Evolutionary conservation across 2,329 filamentous ascomycete genomes (phyloP).

Genomic region (Sordariomycetes sp.): DNA sequence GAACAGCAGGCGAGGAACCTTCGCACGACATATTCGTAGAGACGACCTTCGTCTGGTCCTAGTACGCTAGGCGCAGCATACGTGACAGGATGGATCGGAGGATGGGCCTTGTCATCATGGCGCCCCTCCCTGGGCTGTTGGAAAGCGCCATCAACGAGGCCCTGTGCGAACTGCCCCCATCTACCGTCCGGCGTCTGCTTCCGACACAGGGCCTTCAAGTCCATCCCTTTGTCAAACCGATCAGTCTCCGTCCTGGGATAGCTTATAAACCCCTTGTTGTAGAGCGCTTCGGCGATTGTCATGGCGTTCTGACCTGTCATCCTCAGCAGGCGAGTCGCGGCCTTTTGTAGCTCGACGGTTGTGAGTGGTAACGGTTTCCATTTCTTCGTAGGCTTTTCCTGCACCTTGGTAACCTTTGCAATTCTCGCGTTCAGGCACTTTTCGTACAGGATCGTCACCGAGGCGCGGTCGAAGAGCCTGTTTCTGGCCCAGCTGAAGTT

Average conservation of each 20-base stretch:
- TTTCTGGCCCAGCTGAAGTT: constrained; percentile 73
- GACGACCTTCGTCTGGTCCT: constrained; percentile 53
- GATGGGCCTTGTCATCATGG: constrained; percentile 93
- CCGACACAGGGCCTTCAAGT: constrained; percentile 64
- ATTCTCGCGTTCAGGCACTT: constrained; percentile 63
- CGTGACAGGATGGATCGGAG: constrained; percentile 91
- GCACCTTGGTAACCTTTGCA: constrained; percentile 72
- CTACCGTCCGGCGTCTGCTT: constrained; percentile 66
- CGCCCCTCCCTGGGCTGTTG: constrained; percentile 68
- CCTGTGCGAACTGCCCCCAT: constrained; percentile 75
- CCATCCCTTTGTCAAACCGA: constrained; percentile 82
- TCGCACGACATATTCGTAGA: constrained; percentile 88
- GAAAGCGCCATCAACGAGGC: constrained; percentile 63
- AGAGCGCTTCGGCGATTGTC: constrained; percentile 74
- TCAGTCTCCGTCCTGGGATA: constrained; percentile 97
- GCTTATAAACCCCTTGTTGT: constrained; percentile 92
- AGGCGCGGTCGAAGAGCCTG: constrained; percentile 77
- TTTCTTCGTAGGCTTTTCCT: constrained; percentile 84
- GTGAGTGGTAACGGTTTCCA: constrained; percentile 90
- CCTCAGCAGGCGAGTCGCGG: constrained; percentile 76
- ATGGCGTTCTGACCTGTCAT: constrained; percentile 88
- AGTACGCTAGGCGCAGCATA: constrained; percentile 56
- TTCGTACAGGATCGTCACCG: constrained; percentile 73
- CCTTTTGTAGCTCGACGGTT: constrained; percentile 93
- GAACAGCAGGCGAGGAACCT: constrained; percentile 94